phyloP scores from a whole-genome alignment of 345 rosid species.

The Eucalyptus cloeziana region DNA sequence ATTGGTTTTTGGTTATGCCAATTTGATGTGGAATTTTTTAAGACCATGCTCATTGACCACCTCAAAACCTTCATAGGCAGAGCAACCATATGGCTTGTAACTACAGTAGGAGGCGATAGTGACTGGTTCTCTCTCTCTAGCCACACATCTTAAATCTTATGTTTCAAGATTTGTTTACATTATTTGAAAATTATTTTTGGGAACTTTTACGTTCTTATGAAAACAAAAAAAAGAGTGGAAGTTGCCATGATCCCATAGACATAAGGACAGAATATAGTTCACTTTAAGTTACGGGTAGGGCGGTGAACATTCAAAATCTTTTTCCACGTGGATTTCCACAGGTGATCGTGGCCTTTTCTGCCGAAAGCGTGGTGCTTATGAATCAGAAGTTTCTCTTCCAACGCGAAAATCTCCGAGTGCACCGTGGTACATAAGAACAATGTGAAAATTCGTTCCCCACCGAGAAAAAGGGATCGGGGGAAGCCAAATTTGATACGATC shows the following conservation, averaged over 20 bases:
- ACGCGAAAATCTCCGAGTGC: not conserved
- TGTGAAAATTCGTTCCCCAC: not conserved
- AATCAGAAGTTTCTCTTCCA: not conserved
- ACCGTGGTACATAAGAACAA: not conserved
- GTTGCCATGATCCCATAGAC: not conserved
- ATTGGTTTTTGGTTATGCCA: too few species aligned
- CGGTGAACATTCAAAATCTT: not conserved
- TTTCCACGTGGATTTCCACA: not conserved
- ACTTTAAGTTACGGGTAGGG: not conserved
- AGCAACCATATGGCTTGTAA: not conserved
- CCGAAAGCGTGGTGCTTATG: not conserved
- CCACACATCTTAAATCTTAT: not conserved
- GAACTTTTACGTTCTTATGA: not conserved
- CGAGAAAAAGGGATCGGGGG: not conserved
- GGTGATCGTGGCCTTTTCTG: not conserved
- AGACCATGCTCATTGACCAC: not conserved
- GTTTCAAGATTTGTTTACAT: not conserved
- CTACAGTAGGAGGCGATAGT: accelerated
- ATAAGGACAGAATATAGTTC: not conserved
- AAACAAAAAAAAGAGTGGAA: not conserved
- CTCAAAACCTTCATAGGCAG: too few species aligned
- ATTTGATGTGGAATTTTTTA: too few species aligned
- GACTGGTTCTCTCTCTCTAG: not conserved
- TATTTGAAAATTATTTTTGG: too few species aligned
- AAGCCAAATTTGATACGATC: not conserved